Evolutionary conservation across 2,329 filamentous ascomycete species (phyloP), one percentile per base, ranked within the genome.

Genomic region (Drechslerella dactyloides): DNA sequence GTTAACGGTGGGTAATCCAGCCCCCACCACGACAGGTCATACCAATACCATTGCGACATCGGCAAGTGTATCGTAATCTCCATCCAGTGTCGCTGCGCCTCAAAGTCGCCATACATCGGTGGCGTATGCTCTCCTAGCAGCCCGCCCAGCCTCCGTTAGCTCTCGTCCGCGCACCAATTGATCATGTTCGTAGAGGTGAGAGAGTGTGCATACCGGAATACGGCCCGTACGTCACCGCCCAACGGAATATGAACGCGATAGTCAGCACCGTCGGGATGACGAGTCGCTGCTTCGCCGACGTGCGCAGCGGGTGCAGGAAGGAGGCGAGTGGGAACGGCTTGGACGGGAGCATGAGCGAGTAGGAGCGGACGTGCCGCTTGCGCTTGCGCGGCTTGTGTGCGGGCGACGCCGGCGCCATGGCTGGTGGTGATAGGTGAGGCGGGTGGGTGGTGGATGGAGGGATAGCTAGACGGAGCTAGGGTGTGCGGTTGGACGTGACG

Each of bases 31-130:
- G 93, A 85, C 50, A 97, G 83, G 79, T 99, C 93, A 79, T 99
- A 91, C 78, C 96, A 96, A 80, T 99, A 99, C 94, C 96, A 99
- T 79, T 94, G 90, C 10, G 91, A 94, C 40, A 96, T 84, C 13
- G 94, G 94, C 1, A 99, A 83, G 69, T 96, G 87, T 7, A 87
- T 90, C 1, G 94, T 97, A 75, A 99, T 84, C 78, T 99, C 94
- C 93, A 99, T 96, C 94, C 94, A 99, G 80, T 99, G 94, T 76
- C 94, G 84, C 80, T 99, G 94, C 2, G 96, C 94, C 82, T 99
- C 94, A 81, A 96, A 99, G 80, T 99, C 94, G 75, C 94, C 94
- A 78, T 93, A 90, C 87, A 97, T 92, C 4, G 94, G 94, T 37
- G 93, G 93, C 70, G 86, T 86, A 69, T 61, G 48, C 57, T 73